These are phyloP conservation scores for Sporodiniella umbellata DNA, from an alignment of 371 early-diverging fungal species.

Conservation along the genomic window DNA sequence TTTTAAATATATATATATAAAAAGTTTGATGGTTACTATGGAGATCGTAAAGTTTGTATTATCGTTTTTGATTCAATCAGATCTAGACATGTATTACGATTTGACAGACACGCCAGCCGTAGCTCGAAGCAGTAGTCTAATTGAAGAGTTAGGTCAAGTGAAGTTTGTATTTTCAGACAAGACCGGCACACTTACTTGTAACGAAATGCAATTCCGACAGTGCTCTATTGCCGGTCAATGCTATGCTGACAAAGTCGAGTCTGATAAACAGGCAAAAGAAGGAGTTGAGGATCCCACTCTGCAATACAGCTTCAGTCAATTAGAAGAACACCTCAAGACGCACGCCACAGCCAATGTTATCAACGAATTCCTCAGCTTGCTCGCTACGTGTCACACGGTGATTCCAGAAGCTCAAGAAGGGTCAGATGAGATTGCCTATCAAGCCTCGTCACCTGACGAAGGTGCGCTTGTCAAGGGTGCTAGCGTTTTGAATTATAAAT, in stretches of 20 bases:
- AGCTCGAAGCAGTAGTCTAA: conserved; percentile 73
- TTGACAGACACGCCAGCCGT: conserved; percentile 61
- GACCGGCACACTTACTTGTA: conserved; percentile 75
- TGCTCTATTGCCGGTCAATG: conserved; percentile 62
- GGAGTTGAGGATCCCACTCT: conserved; percentile 36
- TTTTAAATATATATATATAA: no score
- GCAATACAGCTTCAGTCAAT: conserved; percentile 57
- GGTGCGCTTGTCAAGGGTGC: conserved; percentile 78
- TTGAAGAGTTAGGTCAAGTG: conserved; percentile 90
- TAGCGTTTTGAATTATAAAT: conserved; percentile 65
- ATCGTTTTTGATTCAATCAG: conserved; percentile 61
- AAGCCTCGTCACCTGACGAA: conserved; percentile 84
- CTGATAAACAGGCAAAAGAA: conserved; percentile 14
- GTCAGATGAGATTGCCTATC: conserved; percentile 45
- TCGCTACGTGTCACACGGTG: conserved; percentile 65
- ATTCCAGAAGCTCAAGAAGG: conserved; percentile 32
- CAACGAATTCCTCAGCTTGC: conserved; percentile 56
- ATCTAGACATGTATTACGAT: conserved; percentile 68
- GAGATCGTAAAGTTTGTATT: conserved; percentile 70
- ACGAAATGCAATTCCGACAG: conserved; percentile 67
- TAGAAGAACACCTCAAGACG: conserved; percentile 51
- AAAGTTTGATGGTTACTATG: conserved; percentile 76
- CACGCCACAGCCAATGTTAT: conserved; percentile 51
- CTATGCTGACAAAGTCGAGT: conserved; percentile 22
- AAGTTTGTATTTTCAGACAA: conserved; percentile 97